Conservation (phyloP, 1,284 basidiomycete genomes). For the Trametes pubescens region DNA sequence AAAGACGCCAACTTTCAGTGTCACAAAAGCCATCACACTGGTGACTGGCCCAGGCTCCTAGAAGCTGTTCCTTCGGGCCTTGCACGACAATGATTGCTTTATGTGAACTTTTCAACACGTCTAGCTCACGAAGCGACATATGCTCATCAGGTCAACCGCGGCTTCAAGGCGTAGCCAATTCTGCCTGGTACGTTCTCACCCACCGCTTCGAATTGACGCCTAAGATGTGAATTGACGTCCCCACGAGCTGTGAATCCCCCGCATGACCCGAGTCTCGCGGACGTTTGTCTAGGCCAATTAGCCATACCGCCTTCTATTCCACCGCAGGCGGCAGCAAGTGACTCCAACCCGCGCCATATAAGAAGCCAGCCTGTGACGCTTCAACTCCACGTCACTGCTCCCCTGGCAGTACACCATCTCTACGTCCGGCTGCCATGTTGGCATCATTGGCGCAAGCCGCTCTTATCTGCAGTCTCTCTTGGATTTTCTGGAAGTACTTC, state of each 20-base stretch:
- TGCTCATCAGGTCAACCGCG: background rate
- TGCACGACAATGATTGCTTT: no score
- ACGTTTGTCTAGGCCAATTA: slow-evolving; percentile 7
- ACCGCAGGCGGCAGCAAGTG: background rate
- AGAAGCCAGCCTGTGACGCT: background rate
- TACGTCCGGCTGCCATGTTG: background rate
- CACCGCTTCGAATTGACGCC: background rate
- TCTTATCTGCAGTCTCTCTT: slow-evolving; percentile 39
- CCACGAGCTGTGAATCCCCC: background rate
- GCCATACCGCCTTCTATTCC: background rate
- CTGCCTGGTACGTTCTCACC: slow-evolving; percentile 1
- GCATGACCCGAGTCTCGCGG: slow-evolving; percentile 9
- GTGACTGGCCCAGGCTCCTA: no score
- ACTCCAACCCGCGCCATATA: background rate
- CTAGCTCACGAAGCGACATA: background rate
- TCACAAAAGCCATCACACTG: no score
- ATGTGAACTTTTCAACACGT: background rate
- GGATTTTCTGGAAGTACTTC: slow-evolving; percentile 30
- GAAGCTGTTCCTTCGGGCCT: no score
- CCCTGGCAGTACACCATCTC: background rate
- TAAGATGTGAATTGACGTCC: background rate
- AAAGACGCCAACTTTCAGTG: no score
- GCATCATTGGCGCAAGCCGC: background rate
- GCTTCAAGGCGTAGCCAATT: background rate
- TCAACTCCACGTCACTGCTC: background rate